Evolutionary conservation across 2,329 filamentous ascomycete genomes (phyloP), one percentile per base, ranked within the genome.

Genomic region (Verticillium longisporum): DNA sequence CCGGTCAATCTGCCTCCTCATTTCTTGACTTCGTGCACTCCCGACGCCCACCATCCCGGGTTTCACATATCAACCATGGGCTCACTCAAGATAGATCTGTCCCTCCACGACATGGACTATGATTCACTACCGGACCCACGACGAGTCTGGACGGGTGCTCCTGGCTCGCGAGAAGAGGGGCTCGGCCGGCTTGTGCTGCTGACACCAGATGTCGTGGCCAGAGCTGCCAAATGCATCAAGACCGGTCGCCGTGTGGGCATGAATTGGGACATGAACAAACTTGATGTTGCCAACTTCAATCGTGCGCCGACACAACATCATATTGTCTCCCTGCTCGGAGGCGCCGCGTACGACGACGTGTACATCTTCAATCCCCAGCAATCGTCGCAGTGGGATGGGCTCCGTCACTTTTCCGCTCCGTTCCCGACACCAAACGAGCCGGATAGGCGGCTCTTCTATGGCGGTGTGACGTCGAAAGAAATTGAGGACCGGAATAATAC

Each of bases 211-310:
- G 71, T 80, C 1, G 80, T 85, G 3, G 76, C 78, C 6, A 72
- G 74, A 26, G 76, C 80, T 0, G 82, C 83, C 2, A 72, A 74
- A 4, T 78, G 83, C 65, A 84, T 85, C 65, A 75, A 73, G 45
- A 80, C 78, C 0, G 83, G 83, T 13, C 73, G 73, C 21, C 75
- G 81, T 36, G 77, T 84, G 31, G 79, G 79, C 11, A 73, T 86
- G 45, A 77, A 78, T 32, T 86, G 83, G 83, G 79, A 82, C 32
- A 68, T 86, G 62, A 79, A 77, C 21, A 85, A 85, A 66, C 71
- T 85, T 2, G 81, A 85, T 61, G 77, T 80, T 64, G 80, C 83
- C 1, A 80, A 81, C 62, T 80, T 85, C 64, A 78, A 78, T 54
- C 76, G 83, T 1, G 77, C 79, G 37, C 77, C 79, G 9, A 80